Base-by-base conservation (phyloP, 2,329 filamentous ascomycete species). In the Metarhizium sp. region DNA sequence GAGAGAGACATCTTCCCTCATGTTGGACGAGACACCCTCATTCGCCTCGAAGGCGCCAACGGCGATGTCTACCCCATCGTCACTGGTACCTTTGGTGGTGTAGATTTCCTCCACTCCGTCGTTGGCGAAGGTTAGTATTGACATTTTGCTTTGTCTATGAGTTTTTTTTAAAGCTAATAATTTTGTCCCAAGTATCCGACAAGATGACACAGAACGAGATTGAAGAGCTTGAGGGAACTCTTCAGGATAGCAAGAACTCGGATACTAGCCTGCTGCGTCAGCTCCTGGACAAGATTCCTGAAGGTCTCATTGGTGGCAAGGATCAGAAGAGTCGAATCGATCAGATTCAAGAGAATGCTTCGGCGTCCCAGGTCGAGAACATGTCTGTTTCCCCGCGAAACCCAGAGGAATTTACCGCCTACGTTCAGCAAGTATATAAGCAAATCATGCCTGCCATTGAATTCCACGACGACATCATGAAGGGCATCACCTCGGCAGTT, bases 161-260 rank as follows among this genome's bases (percentile, higher is more conserved):
- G 14, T 3, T 3, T 5, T 6, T 45, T 32, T 51, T 7, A 16
- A 46, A 2, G 7, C 25, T 51, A n/a, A 43, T 29, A 29, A n/a
- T 49, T 38, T 6, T 45, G 25, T 8, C 20, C 11, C n/a, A 10
- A 82, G 83, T 96, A 52, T 88, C 87, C 43, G 92, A 96, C 71
- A 96, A 96, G 74, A 77, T 92, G 58, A 92, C 87, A 34, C 92
- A 96, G 69, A 94, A 89, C 58, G 92, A 97, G 68, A 85, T 97
- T 55, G 83, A 95, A 66, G 86, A 91, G 64, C 84, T 96, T 11
- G 88, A 96, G 70, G 87, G 86, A n/a, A 87, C 88, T 18, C 85
- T 96, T 50, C 70, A 86, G 66, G 78, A 83, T 53, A 81, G 82
- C 63, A 71, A 78, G 55, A 78, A 81, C 50, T 78, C 77, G 49